phyloP scores from a whole-genome alignment of 1,284 basidiomycete genomes.

The Kwoniella shivajii region DNA sequence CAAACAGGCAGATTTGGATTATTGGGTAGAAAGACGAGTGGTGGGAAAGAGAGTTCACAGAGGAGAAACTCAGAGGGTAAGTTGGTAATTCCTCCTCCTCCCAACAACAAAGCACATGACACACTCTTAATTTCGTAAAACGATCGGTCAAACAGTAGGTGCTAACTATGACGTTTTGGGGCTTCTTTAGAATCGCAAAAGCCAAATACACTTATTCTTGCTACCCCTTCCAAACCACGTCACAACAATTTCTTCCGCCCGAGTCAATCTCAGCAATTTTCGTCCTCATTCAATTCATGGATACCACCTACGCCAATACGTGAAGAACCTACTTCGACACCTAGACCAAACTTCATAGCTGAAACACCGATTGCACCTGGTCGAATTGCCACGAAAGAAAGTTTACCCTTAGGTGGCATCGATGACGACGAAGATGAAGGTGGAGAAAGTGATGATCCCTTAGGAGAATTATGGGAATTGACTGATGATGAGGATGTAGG shows the following conservation, averaged over 20 bases:
- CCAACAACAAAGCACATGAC: too few species aligned
- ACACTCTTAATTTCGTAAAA: too few species aligned
- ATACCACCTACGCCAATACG: slow-evolving; percentile 42
- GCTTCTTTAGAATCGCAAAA: slow-evolving; percentile 5
- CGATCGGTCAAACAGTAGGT: too few species aligned
- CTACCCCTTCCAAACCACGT: slow-evolving; percentile 46
- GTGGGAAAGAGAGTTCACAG: slow-evolving; percentile 22
- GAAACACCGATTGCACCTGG: slow-evolving; percentile 32
- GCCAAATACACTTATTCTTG: slow-evolving; percentile 39
- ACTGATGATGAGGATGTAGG: slow-evolving; percentile 48
- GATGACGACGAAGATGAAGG: slow-evolving; percentile 17
- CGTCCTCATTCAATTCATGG: neutral
- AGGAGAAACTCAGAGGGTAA: slow-evolving; percentile 8
- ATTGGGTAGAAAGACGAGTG: slow-evolving; percentile 36
- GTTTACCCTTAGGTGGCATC: neutral
- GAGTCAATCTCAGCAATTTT: neutral
- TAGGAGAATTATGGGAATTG: slow-evolving; percentile 47
- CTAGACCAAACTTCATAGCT: slow-evolving; percentile 22
- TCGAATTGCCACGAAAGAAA: neutral
- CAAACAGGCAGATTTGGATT: slow-evolving; percentile 20
- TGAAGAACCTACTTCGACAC: slow-evolving; percentile 35
- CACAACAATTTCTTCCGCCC: neutral
- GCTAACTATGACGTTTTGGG: too few species aligned
- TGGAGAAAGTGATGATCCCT: slow-evolving; percentile 35
- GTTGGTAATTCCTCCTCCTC: too few species aligned